A percentile compares a stretch with the other conserved stretches of the same genome.
These are phyloP conservation scores for Aspergillus sclerotiicarbonarius DNA, from an alignment of 495 filamentous ascomycete species.

Conservation along the genomic window DNA sequence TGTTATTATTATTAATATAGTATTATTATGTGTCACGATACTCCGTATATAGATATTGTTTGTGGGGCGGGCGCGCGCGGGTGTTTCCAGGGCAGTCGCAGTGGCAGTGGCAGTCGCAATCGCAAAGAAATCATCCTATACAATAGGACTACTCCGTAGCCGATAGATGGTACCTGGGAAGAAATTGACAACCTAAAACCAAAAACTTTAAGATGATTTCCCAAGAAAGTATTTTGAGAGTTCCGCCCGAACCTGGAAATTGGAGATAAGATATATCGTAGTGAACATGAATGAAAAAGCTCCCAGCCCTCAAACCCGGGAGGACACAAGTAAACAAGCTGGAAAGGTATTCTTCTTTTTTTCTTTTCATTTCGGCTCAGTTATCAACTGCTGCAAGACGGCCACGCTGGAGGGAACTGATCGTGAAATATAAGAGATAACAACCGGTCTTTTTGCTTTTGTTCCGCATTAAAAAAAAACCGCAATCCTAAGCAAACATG, in stretches of 20 bases:
- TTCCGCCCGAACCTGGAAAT: conserved; percentile 41
- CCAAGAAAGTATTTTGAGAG: conserved; percentile 32
- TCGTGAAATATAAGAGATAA: conserved; percentile 38
- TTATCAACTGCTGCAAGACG: conserved; percentile 36
- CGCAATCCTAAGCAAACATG: conserved; percentile 36
- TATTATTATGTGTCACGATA: too few species aligned
- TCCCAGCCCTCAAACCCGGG: conserved; percentile 35
- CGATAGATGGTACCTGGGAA: conserved; percentile 2
- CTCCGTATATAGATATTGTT: neutral
- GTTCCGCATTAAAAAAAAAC: conserved; percentile 18
- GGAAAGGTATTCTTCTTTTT: conserved; percentile 44
- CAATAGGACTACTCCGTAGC: neutral
- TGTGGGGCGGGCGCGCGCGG: neutral
- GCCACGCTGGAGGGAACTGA: conserved; percentile 30
- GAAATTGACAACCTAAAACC: neutral
- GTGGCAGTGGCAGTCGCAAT: neutral
- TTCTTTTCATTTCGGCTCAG: conserved; percentile 40
- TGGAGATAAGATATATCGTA: conserved; percentile 38
- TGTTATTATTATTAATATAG: too few species aligned
- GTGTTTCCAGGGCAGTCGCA: neutral
- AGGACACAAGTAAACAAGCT: conserved; percentile 24
- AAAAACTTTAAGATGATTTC: conserved; percentile 19
- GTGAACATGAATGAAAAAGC: conserved; percentile 44
- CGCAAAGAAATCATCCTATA: neutral
- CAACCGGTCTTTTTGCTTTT: conserved; percentile 27